Evolutionary conservation across 179 eudicot species (phyloP), one percentile per base, ranked within the genome.

Genomic region (Corrigiola litoralis): DNA sequence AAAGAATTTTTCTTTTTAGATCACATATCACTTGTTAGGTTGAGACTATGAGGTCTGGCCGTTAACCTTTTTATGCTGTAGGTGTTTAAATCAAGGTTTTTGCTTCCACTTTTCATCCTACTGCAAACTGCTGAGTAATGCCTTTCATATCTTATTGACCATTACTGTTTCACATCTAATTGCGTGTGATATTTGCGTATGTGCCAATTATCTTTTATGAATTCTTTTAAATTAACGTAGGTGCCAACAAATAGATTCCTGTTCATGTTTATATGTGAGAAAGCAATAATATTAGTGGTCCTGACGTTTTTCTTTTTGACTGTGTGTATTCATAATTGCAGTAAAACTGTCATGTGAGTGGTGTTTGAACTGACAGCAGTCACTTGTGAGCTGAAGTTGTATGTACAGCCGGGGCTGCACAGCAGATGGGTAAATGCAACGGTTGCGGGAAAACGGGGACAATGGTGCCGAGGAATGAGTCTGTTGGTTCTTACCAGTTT

Each of bases 341-440:
- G 84, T 62, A 61, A 63, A 63, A 53, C 44, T 72, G 81, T 75
- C 82, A 87, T 87, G 87, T 87, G 63, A 79, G 49, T 58, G 51
- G 47, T 58, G 61, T 9, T 56, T 27, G 65, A 71, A 44, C 60
- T 28, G 61, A 64, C 75, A 60, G 52, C 64, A 41, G 48, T 64
- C 59, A 24, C 48, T 58, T 52, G 58, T 46, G 45, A 65, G 44
- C 45, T 75, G 67, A 65, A 70, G 40, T 29, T 47, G 33, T 36
- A 65, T 52, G 54, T 24, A 75, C 40, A 66, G 29, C 58, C 60
- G 74, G 75, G 21, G 64, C 28, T 50, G 63, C 61, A 49, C 76
- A 56, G 58, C 76, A 56, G 70, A 87, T 87, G 89, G 80, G 82
- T 75, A 55, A 61, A 77, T 80, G 89, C 78, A 71, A 74, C 63